Conservation (phyloP, 495 filamentous ascomycete species). For the Hypoxylon intermedium region DNA sequence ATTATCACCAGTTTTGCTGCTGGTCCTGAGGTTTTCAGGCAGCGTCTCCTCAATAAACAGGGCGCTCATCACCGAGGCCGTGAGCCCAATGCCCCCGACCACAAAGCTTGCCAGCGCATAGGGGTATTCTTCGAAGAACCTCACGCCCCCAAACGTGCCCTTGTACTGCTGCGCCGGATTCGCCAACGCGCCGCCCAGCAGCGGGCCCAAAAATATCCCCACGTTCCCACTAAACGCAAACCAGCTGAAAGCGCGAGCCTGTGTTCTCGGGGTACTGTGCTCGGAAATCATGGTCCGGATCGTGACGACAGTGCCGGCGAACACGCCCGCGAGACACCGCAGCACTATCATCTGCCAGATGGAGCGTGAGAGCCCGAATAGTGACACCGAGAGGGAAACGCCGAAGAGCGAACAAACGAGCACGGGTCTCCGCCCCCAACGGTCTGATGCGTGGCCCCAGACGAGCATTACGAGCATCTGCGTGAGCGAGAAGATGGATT, state of each 20-base stretch:
- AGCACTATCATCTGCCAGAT: constrained; percentile 73
- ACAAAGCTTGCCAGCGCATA: constrained; percentile 68
- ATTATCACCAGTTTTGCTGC: not conserved
- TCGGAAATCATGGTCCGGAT: constrained; percentile 76
- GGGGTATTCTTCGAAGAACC: constrained; percentile 67
- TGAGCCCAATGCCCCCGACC: constrained; percentile 57
- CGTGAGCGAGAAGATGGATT: constrained; percentile 73
- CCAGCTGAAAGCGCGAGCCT: constrained; percentile 73
- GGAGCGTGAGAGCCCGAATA: constrained; percentile 67
- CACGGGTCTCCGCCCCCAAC: constrained; percentile 70
- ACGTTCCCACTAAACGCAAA: constrained; percentile 73
- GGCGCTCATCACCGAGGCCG: constrained; percentile 55
- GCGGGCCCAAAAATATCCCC: constrained; percentile 71
- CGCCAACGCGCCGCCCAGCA: constrained; percentile 69
- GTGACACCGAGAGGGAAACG: constrained; percentile 59
- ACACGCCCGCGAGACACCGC: constrained; percentile 69
- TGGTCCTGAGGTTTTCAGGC: constrained; percentile 7
- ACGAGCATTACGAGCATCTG: constrained; percentile 63
- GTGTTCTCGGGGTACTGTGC: constrained; percentile 68
- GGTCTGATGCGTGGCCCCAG: constrained; percentile 72
- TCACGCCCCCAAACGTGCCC: constrained; percentile 56
- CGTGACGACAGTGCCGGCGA: constrained; percentile 72
- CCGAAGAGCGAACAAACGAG: constrained; percentile 68
- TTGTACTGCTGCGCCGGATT: constrained; percentile 66
- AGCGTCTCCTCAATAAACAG: constrained; percentile 65